phyloP scores from a whole-genome alignment of 768 basidiomycete genomes.

The Zangia roseola region DNA sequence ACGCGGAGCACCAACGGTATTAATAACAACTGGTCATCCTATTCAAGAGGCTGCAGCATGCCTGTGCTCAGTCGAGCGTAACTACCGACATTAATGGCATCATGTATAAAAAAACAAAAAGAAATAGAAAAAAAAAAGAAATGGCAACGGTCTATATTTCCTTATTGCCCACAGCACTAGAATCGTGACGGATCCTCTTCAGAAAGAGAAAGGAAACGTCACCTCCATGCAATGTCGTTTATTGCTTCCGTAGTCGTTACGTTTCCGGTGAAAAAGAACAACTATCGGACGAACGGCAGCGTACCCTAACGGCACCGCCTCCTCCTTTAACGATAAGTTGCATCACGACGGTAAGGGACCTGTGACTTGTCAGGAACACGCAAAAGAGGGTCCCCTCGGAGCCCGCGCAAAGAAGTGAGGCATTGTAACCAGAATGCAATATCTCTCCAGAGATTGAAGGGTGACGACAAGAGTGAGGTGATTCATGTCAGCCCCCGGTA shows the following conservation, averaged over 20 bases:
- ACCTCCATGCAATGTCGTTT: neutral
- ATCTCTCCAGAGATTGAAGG: neutral
- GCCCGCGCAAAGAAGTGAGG: conserved; percentile 25
- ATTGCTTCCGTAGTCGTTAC: conserved; percentile 10
- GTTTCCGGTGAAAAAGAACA: conserved; percentile 3
- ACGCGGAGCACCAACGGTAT: conserved; percentile 6
- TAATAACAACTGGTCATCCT: conserved; percentile 15
- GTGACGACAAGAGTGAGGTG: conserved; percentile 25
- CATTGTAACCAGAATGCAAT: conserved; percentile 1
- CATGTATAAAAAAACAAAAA: no score
- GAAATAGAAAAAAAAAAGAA: no score
- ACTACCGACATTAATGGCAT: neutral
- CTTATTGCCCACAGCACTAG: neutral
- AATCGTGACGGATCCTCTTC: neutral
- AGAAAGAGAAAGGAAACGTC: neutral
- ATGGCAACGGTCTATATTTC: neutral
- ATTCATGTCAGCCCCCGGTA: conserved; percentile 15
- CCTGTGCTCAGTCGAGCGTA: conserved; percentile 2
- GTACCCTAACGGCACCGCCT: conserved; percentile 19
- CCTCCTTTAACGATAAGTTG: conserved; percentile 16
- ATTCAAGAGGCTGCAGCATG: conserved; percentile 1
- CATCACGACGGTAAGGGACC: conserved; percentile 24
- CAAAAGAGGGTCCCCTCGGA: conserved; percentile 28
- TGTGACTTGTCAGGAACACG: conserved; percentile 22
- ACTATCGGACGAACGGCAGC: neutral